A percentile compares a stretch with the other conserved stretches of the same genome.
These are phyloP conservation scores for Phaeophleospora eucalypticola DNA, from an alignment of 2,329 filamentous ascomycete species.

Conservation along the genomic window DNA sequence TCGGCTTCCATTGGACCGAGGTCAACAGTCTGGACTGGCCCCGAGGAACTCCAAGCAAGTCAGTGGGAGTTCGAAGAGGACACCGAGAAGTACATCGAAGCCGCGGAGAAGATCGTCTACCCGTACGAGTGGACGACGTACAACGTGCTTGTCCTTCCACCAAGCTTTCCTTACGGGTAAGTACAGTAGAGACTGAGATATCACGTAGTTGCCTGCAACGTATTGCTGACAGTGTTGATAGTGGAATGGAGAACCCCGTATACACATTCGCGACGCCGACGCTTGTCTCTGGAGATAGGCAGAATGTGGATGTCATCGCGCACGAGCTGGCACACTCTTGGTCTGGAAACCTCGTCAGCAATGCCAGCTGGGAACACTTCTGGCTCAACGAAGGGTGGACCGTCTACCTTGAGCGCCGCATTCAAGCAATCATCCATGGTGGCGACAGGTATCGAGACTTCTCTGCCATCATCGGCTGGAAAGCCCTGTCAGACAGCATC, in stretches of 20 bases:
- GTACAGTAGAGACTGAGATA: no score
- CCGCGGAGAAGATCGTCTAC: conserved; percentile 75
- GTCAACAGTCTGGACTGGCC: conserved; percentile 79
- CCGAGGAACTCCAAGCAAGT: conserved; percentile 76
- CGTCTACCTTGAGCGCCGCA: conserved; percentile 84
- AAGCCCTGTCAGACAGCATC: conserved; percentile 76
- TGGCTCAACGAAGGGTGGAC: conserved; percentile 81
- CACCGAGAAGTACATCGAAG: conserved; percentile 86
- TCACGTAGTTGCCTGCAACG: no score
- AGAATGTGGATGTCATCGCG: conserved; percentile 95
- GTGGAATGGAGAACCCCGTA: conserved; percentile 54
- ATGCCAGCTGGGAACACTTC: conserved; percentile 77
- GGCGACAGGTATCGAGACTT: conserved; percentile 87
- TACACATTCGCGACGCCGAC: conserved; percentile 95
- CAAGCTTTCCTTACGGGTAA: conserved; percentile 86
- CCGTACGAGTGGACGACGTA: conserved; percentile 94
- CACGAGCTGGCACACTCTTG: conserved; percentile 75
- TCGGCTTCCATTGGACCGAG: conserved; percentile 82
- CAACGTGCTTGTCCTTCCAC: conserved; percentile 85
- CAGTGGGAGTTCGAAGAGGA: conserved; percentile 90
- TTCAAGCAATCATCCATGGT: conserved; percentile 67
- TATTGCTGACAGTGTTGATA: no score
- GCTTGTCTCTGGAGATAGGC: conserved; percentile 74
- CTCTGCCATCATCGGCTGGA: conserved; percentile 94
- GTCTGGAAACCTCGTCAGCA: conserved; percentile 82